A percentile compares a stretch with the other conserved stretches of the same genome.
phyloP scores from a whole-genome alignment of 2,329 filamentous ascomycete species.

The Cladosporium sp. region DNA sequence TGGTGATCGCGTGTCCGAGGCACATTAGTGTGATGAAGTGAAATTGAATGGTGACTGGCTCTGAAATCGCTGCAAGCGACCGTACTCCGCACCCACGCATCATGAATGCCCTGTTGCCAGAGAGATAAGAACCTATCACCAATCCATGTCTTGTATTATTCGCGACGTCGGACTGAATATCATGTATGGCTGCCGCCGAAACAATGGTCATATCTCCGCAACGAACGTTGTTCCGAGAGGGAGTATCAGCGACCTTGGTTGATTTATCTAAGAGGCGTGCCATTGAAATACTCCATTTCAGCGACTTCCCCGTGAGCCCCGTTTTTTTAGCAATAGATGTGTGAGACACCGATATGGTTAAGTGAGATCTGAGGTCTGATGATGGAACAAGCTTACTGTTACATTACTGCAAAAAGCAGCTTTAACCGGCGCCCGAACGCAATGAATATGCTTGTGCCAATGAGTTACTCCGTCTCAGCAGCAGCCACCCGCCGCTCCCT shows the following conservation, averaged over 20 bases:
- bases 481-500: constrained; percentile 13
- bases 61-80: neutral
- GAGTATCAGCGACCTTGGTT: too few species aligned
- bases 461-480: neutral
- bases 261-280: too few species aligned
- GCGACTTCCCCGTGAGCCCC: neutral
- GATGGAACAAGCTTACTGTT: constrained; percentile 4
- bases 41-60: neutral
- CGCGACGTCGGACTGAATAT: too few species aligned
- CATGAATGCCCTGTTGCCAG: neutral
- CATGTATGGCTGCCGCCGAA: too few species aligned
- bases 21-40: neutral
- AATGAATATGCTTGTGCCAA: constrained; percentile 9
- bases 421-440: neutral
- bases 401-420: neutral
- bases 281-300: neutral
- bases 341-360: neutral
- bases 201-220: too few species aligned
- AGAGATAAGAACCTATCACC: neutral
- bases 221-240: too few species aligned
- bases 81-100: neutral
- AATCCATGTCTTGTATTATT: too few species aligned
- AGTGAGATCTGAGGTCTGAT: neutral
- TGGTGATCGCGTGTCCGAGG: neutral
- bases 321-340: neutral